Evolutionary conservation across 345 rosid species (phyloP), one percentile per base, ranked within the genome.

Genomic region (Syzygium oleosum): DNA sequence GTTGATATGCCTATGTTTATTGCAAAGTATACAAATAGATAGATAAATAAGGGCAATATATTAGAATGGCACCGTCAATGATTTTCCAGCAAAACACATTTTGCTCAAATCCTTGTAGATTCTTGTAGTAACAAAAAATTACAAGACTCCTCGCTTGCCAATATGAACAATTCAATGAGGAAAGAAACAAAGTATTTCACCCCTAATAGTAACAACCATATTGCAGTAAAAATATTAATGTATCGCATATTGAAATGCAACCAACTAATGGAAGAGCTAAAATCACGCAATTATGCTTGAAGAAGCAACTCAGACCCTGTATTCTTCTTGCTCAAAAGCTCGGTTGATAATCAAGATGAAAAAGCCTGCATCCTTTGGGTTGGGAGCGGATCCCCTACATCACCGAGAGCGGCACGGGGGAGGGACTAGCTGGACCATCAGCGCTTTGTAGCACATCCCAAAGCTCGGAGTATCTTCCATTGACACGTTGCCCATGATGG

Each of bases 31-130:
- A 27, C 9, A 61, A n/a, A 6, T 61, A 12, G 68, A 61, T 5
- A 61, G 27, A 61, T 61, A 12, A 61, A n/a, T 61, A 61, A 61
- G 68, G 17, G 68, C 34, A 94, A 95, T 6, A 12, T n/a, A 61
- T 61, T 12, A 27, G 9, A 61, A 61, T 27, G 5, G 68, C 34
- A 61, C 34, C 17, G 14, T n/a, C 31, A 59, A 8, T 95, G 95
- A 52, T 88, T 54, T 52, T 54, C 58, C 25, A 19, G 23, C 58
- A 54, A 56, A 56, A 27, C 12, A 12, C 27, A 56, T 56, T 22
- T 56, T 23, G 12, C 61, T 22, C 61, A 22, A 56, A 55, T 55
- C 25, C 25, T 19, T 21, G 58, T 54, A 3, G 23, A 65, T 65
- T 31, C 79, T 19, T 65, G 79, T 65, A 7, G 11, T 65, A 31